A percentile compares a stretch with the other conserved stretches of the same genome.
Evolutionary conservation across 352 stramenopile species (phyloP).

Genomic region (Peronospora destructor): DNA sequence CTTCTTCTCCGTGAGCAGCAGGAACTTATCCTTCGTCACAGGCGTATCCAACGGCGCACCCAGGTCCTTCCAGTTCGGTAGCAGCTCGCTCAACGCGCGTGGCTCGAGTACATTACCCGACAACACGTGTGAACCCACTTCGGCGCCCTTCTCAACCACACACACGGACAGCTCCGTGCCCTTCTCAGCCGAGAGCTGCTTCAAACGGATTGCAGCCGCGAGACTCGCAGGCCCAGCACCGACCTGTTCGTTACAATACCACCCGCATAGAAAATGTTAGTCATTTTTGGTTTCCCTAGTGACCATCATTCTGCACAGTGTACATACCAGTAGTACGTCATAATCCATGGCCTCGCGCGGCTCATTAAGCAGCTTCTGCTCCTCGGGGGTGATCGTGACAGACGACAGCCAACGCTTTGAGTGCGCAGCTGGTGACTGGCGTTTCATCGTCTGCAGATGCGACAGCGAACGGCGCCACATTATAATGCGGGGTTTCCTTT

Average conservation of each 20-base stretch:
- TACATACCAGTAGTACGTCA: conserved; percentile 95
- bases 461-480: conserved; percentile 42
- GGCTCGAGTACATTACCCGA: conserved; percentile 98
- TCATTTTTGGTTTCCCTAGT: background rate
- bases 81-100: conserved; percentile 92
- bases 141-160: conserved; percentile 92
- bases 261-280: background rate
- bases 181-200: conserved; percentile 93
- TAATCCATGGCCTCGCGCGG: conserved; percentile 94
- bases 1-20: conserved; percentile 87
- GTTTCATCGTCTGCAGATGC: conserved; percentile 15
- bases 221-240: conserved; percentile 89
- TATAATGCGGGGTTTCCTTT: background rate
- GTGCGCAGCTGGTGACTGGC: conserved; percentile 4
- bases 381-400: conserved; percentile 39
- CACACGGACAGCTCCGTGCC: conserved; percentile 92
- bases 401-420: conserved; percentile 35
- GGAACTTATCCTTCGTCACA: conserved; percentile 92
- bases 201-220: conserved; percentile 94
- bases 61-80: conserved; percentile 92
- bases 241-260: conserved; percentile 27
- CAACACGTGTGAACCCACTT: conserved; percentile 97
- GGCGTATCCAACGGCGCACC: conserved; percentile 87
- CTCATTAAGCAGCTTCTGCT: conserved; percentile 61
- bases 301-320: conserved; percentile 18